These are phyloP conservation scores for Aspergillus versicolor DNA, from an alignment of 2,329 filamentous ascomycete genomes.

Conservation along the genomic window DNA sequence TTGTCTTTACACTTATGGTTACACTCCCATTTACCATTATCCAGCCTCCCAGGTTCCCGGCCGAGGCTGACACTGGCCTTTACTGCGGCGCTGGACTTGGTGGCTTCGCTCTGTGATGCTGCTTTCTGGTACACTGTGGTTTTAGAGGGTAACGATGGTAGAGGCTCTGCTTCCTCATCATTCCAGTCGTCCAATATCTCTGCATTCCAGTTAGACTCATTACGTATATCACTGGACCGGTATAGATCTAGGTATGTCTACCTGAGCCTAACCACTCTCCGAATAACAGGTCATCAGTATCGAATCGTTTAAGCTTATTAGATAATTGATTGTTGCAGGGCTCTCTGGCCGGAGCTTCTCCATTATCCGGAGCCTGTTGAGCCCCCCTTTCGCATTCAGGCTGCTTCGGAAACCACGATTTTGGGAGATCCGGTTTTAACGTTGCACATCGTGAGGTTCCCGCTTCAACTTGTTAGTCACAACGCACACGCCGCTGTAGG, in stretches of 20 bases:
- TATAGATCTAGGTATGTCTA: slow-evolving; percentile 5
- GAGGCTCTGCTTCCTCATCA: not conserved
- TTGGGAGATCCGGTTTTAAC: slow-evolving; percentile 51
- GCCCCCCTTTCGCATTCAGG: not conserved
- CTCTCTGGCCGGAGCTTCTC: not conserved
- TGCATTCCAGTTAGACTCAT: not conserved
- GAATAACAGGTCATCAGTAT: slow-evolving; percentile 54
- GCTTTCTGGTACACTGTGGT: not conserved
- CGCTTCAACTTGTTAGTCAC: slow-evolving; percentile 39
- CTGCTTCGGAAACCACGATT: slow-evolving; percentile 42
- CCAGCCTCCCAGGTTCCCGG: slow-evolving; percentile 52
- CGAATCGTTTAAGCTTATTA: slow-evolving; percentile 49
- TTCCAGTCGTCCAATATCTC: not conserved
- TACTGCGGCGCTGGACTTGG: slow-evolving; percentile 8
- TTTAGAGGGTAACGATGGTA: not conserved
- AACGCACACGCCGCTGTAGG: not conserved
- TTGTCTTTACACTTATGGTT: slow-evolving; percentile 69
- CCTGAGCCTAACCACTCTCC: slow-evolving; percentile 51
- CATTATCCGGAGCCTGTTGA: not conserved
- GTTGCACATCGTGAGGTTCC: slow-evolving; percentile 57
- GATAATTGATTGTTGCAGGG: slow-evolving; percentile 18
- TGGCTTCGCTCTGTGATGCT: slow-evolving; percentile 12
- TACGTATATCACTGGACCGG: not conserved
- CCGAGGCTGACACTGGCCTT: slow-evolving; percentile 17
- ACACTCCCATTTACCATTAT: slow-evolving; percentile 73